Evolutionary conservation across 2,329 filamentous ascomycete species (phyloP).

Genomic region (Fusarium virguliforme): DNA sequence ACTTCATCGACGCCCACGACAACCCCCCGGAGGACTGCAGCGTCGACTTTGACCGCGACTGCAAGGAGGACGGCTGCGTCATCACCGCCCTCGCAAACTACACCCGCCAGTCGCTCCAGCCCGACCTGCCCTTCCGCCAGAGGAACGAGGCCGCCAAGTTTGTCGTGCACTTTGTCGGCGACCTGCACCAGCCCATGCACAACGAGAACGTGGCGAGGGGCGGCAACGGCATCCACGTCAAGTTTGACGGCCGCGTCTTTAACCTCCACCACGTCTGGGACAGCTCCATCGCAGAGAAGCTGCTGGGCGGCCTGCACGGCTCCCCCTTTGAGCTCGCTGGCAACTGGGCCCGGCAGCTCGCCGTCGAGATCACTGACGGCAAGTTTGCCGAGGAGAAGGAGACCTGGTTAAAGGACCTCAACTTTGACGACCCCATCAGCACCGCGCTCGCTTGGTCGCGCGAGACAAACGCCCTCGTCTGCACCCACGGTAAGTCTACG

Average conservation of each 20-base stretch:
- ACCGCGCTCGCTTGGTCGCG: slow-evolving; percentile 76
- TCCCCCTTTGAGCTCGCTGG: slow-evolving; percentile 66
- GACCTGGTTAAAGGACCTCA: slow-evolving; percentile 71
- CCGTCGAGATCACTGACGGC: slow-evolving; percentile 69
- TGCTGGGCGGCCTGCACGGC: slow-evolving; percentile 70
- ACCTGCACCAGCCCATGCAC: slow-evolving; percentile 80
- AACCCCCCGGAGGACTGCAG: slow-evolving; percentile 71
- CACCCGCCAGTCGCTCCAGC: slow-evolving; percentile 69
- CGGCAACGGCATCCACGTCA: slow-evolving; percentile 78
- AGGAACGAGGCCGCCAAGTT: slow-evolving; percentile 76
- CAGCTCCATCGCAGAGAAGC: slow-evolving; percentile 76
- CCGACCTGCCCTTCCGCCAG: slow-evolving; percentile 61
- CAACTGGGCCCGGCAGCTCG: slow-evolving; percentile 72
- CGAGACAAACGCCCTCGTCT: slow-evolving; percentile 75
- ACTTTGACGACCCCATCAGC: slow-evolving; percentile 67
- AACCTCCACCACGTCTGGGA: slow-evolving; percentile 86
- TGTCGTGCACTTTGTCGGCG: slow-evolving; percentile 78
- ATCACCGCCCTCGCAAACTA: slow-evolving; percentile 74
- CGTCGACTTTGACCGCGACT: slow-evolving; percentile 74
- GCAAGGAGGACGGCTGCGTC: slow-evolving; percentile 74
- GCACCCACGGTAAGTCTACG: slow-evolving; percentile 68
- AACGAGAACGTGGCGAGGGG: slow-evolving; percentile 75
- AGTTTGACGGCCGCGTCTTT: slow-evolving; percentile 69
- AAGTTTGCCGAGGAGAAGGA: slow-evolving; percentile 67
- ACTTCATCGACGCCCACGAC: slow-evolving; percentile 80